A percentile compares a stretch with the other conserved stretches of the same genome.
phyloP scores from a whole-genome alignment of 2,329 filamentous ascomycete genomes.

The Epichloe aotearoae region DNA sequence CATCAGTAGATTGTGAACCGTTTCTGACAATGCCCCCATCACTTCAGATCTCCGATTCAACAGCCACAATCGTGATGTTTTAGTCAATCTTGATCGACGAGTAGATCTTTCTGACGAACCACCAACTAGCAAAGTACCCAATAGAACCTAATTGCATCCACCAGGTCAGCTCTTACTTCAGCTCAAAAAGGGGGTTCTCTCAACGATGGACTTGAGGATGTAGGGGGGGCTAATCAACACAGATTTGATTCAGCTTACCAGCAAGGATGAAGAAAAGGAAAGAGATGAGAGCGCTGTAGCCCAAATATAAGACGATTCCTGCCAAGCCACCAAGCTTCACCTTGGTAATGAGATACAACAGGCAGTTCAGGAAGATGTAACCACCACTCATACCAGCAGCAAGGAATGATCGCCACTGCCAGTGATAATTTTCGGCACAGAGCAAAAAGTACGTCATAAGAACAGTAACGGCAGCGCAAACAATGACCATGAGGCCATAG shows the following conservation, averaged over 20 bases:
- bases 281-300: constrained; percentile 80
- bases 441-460: constrained; percentile 93
- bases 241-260: constrained; percentile 43
- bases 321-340: constrained; percentile 74
- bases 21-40: background rate
- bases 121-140: constrained; percentile 89
- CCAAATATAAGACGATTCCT: constrained; percentile 81
- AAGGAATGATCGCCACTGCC: constrained; percentile 94
- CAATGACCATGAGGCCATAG: constrained; percentile 95
- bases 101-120: constrained; percentile 90
- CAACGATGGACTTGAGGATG: too few species aligned
- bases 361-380: constrained; percentile 84
- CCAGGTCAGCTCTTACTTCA: constrained; percentile 21
- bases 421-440: constrained; percentile 94
- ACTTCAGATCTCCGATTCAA: background rate
- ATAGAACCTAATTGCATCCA: constrained; percentile 56
- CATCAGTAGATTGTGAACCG: background rate
- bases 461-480: constrained; percentile 81
- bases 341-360: constrained; percentile 84
- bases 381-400: constrained; percentile 80
- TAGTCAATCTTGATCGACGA: constrained; percentile 96
- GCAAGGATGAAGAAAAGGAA: constrained; percentile 89
- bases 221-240: constrained; percentile 8
- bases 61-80: constrained; percentile 4
- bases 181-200: constrained; percentile 60